Conservation (phyloP, 2,329 filamentous ascomycete species). For the Lachnellula hyalina region DNA sequence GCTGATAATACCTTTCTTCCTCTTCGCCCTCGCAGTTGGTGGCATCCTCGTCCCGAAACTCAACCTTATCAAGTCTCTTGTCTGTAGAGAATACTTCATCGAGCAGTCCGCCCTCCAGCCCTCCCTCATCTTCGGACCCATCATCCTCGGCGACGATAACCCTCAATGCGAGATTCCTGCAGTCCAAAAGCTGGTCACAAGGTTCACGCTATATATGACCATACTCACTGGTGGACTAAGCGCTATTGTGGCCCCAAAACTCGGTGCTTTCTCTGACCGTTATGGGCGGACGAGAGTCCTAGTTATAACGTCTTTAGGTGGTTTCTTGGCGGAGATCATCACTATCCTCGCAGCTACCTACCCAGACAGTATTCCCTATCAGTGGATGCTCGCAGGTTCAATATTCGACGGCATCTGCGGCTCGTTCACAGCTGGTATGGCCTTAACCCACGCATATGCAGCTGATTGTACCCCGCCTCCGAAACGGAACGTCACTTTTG, state of each 20-base stretch:
- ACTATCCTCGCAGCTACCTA: constrained; percentile 74
- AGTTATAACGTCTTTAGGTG: constrained; percentile 67
- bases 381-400: constrained; percentile 72
- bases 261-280: constrained; percentile 82
- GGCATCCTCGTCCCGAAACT: constrained; percentile 80
- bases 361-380: constrained; percentile 67
- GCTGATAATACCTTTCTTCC: constrained; percentile 72
- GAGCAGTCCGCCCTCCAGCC: constrained; percentile 58
- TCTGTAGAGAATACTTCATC: constrained; percentile 78
- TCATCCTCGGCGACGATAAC: constrained; percentile 65
- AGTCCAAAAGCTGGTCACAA: constrained; percentile 70
- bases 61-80: constrained; percentile 76
- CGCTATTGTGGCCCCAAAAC: constrained; percentile 73
- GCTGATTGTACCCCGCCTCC: constrained; percentile 82
- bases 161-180: constrained; percentile 74
- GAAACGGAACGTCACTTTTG: constrained; percentile 75
- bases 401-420: constrained; percentile 79
- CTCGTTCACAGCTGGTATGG: constrained; percentile 80
- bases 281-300: constrained; percentile 75
- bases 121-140: constrained; percentile 53
- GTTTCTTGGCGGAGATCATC: constrained; percentile 67
- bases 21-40: constrained; percentile 83
- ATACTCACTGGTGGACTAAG: constrained; percentile 72
- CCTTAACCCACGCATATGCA: constrained; percentile 76
- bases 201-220: constrained; percentile 71